These are phyloP conservation scores for Rhizoclosmatium sp. DNA, from an alignment of 192 early-diverging fungal species.

Conservation along the genomic window DNA sequence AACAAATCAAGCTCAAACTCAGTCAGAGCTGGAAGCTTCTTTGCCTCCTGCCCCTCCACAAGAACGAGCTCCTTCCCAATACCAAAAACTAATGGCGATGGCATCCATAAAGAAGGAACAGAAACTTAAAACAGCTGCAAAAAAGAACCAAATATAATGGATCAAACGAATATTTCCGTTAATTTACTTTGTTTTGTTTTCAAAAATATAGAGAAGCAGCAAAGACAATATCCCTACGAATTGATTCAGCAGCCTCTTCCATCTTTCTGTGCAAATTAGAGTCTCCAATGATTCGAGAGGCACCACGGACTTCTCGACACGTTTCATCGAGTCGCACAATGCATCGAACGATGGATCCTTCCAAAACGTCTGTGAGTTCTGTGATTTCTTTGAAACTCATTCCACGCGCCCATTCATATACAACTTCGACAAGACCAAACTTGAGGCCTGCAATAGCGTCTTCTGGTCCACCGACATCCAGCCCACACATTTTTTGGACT, in stretches of 20 bases:
- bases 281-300: slow-evolving; percentile 91
- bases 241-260: slow-evolving; percentile 84
- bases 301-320: slow-evolving; percentile 84
- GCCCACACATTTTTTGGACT: slow-evolving; percentile 75
- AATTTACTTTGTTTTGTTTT: neutral
- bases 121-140: slow-evolving; percentile 31
- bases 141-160: slow-evolving; percentile 17
- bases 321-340: slow-evolving; percentile 95
- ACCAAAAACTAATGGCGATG: slow-evolving; percentile 38
- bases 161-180: neutral
- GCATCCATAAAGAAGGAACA: slow-evolving; percentile 30
- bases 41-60: neutral
- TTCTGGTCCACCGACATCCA: slow-evolving; percentile 55
- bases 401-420: slow-evolving; percentile 97
- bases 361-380: slow-evolving; percentile 90
- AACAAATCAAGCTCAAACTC: neutral
- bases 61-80: neutral
- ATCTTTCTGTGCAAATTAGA: slow-evolving; percentile 87
- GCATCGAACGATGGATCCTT: slow-evolving; percentile 93
- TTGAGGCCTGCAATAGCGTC: slow-evolving; percentile 59
- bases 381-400: slow-evolving; percentile 92
- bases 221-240: slow-evolving; percentile 97
- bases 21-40: neutral
- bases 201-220: slow-evolving; percentile 84
- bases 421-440: slow-evolving; percentile 94